Evolutionary conservation across 495 filamentous ascomycete species (phyloP).

Genomic region (Margaritispora aquatica): DNA sequence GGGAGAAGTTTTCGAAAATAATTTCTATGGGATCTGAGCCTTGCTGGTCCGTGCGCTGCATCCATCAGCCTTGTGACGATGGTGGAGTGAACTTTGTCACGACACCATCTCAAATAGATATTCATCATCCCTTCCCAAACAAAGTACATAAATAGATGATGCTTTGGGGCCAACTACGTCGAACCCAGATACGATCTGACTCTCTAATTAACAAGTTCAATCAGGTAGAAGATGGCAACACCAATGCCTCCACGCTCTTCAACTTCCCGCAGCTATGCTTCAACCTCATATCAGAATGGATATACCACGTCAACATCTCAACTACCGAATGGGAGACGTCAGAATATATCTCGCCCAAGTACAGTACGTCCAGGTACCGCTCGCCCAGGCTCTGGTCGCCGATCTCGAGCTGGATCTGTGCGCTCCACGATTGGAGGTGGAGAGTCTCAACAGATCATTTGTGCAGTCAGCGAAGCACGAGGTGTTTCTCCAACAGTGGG

Average conservation of each 20-base stretch:
- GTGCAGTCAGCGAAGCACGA: slow-evolving; percentile 84
- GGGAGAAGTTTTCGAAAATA: slow-evolving; percentile 29
- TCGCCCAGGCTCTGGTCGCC: slow-evolving; percentile 41
- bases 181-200: no score
- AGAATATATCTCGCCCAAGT: slow-evolving; percentile 15
- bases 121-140: no score
- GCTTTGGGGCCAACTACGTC: not conserved
- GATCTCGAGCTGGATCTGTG: slow-evolving; percentile 57
- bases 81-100: not conserved
- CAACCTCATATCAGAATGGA: slow-evolving; percentile 24
- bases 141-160: not conserved
- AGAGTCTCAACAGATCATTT: slow-evolving; percentile 68
- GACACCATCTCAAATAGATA: not conserved
- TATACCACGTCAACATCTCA: slow-evolving; percentile 21
- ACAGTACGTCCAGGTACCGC: slow-evolving; percentile 21
- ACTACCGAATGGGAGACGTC: not conserved
- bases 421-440: slow-evolving; percentile 39
- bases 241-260: slow-evolving; percentile 19
- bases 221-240: slow-evolving; percentile 10
- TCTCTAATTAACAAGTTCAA: no score
- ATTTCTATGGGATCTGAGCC: no score
- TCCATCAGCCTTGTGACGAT: not conserved
- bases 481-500: slow-evolving; percentile 84
- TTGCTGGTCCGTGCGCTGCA: slow-evolving; percentile 13
- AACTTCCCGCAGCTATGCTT: slow-evolving; percentile 29